Base-by-base conservation (phyloP, 2,329 filamentous ascomycete species). In the Exserohilum rostratum region DNA sequence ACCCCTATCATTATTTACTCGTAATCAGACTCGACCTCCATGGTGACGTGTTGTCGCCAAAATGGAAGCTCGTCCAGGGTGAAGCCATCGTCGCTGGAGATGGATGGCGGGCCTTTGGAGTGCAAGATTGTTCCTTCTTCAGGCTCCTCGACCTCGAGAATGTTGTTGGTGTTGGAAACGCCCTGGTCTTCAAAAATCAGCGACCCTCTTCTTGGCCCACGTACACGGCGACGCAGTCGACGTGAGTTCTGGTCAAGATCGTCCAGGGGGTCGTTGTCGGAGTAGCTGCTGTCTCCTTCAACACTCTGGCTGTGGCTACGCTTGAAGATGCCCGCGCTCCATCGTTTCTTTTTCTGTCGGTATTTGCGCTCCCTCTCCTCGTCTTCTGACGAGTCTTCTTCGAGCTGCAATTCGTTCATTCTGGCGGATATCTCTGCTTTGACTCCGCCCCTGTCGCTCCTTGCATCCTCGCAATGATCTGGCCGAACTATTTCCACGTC, bases 301-400 rank as follows among this genome's bases (percentile, higher is more conserved):
- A 79, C 67, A 50, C 75, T 80, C 64, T 79, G 73, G 57, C 76
- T 79, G 65, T 80, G 74, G 40, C 69, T 77, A 39, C 79, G 74
- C 62, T 82, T 82, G 68, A 76, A 78, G 38, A 73, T 66, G 7
- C 76, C 73, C 18, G 70, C 66, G 42, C 77, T 78, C 71, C 76
- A 77, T 35, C 74, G 67, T 55, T 77, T 76, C 59, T 77, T 78
- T 57, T 76, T 76, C 34, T 64, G 66, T 50, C 60, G 53, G 42
- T 73, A 71, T 34, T 62, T 68, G 18, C 67, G 58, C 52, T 39
- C 55, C 27, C 51, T 50, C 51, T 69, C 62, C 42, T 73, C 70
- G 42, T 76, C 67, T 40, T 72, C 68, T 7, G 70, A 68, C n/a
- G 67, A 71, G 12, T 67, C 68, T 55, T 62, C 66, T 17, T 67